Evolutionary conservation across 164 flowering plant species (phyloP), one percentile per base, ranked within the genome.

Genomic region (Litsea cubeba): DNA sequence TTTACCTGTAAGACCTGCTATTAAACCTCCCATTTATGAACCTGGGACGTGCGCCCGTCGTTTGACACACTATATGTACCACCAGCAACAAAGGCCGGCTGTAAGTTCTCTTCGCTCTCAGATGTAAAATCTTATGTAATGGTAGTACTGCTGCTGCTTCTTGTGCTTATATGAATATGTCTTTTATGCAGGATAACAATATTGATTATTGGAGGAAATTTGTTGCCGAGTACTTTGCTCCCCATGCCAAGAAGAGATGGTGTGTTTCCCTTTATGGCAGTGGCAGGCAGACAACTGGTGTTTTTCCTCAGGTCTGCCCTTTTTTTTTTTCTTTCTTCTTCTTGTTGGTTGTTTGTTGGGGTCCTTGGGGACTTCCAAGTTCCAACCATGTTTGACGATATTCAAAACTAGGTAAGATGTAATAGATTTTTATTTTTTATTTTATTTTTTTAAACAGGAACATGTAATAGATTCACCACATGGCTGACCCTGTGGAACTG

Each of bases 181-280:
- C 71, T 63, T 69, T 73, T 20, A 8, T 78, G 79, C 73, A 96
- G 99, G 99, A 96, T 77, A 96, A 96, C 76, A 96, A 84, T 75
- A 96, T 96, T 72, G 99, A 94, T 20, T 96, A 90, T 78, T 96
- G 99, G 99, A 86, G 99, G 72, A 94, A 96, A 83, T 94, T 94
- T 85, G 97, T 96, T 20, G 87, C 90, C 0, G 98, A 96, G 72
- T 94, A 83, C 81, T 96, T 91, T 83, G 96, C 97, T 71, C 98
- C 99, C 12, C 81, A 89, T 88, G 98, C 99, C 63, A 96, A 88
- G 84, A 96, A 96, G 84, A 91, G 92, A 76, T 96, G 99, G 99
- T 96, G 99, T 81, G 97, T 96, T 68, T 96, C 99, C 15, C 87
- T 88, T 84, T 96, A 96, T 82, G 99, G 97, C 82, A 94, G 85